phyloP scores from a whole-genome alignment of 164 flowering plant genomes.

The Nymphaea thermarum region DNA sequence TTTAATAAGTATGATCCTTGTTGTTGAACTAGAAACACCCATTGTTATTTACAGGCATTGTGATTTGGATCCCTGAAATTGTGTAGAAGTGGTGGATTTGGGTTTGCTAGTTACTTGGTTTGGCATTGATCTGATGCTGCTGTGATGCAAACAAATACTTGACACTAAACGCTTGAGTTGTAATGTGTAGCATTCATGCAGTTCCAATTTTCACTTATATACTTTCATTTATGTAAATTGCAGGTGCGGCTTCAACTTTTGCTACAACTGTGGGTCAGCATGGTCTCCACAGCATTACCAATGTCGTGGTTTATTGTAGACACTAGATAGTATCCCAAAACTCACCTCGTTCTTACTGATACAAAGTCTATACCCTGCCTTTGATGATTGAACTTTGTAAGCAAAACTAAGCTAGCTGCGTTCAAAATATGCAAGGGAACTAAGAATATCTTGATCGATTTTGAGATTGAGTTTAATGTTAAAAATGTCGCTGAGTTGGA shows the following conservation, averaged over 20 bases:
- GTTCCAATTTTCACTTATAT: not conserved
- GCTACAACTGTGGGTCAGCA: conserved; percentile 1
- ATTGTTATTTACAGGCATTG: no score
- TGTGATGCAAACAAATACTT: no score
- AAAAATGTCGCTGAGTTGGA: no score
- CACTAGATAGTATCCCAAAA: not conserved
- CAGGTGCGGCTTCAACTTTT: conserved; percentile 1
- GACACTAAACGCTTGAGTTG: no score
- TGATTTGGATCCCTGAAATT: not conserved
- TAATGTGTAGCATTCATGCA: no score
- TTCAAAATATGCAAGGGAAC: not conserved
- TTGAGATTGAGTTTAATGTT: no score
- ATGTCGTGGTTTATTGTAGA: not conserved
- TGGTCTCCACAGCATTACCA: not conserved
- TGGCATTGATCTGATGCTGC: no score
- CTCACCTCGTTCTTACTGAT: not conserved
- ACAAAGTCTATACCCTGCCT: not conserved
- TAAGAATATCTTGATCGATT: not conserved
- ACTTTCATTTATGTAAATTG: not conserved
- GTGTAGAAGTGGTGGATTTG: not conserved
- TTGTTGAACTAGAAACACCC: no score
- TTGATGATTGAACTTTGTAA: not conserved
- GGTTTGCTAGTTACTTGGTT: not conserved
- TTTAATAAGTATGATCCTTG: no score
- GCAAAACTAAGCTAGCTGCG: no score